phyloP scores from a whole-genome alignment of 2,329 filamentous ascomycete genomes.

The Xylaria sp. region DNA sequence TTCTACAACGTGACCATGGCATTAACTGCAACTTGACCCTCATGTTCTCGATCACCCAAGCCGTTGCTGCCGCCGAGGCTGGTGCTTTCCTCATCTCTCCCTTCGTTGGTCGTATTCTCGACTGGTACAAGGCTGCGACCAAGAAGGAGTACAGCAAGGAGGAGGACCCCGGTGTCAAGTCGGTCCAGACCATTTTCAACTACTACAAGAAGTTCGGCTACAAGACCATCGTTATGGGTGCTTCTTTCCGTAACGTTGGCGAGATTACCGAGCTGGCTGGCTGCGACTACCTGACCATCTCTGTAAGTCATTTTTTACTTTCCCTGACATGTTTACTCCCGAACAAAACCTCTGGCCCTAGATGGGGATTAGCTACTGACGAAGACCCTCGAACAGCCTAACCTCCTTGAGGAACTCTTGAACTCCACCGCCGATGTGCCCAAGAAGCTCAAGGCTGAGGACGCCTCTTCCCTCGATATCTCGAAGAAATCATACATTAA shows the following conservation, averaged over 20 bases:
- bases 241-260: constrained; percentile 94
- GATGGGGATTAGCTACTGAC: constrained; percentile 26
- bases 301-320: constrained; percentile 65
- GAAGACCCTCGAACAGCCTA: constrained; percentile 66
- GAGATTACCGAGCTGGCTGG: constrained; percentile 99
- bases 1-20: constrained; percentile 93
- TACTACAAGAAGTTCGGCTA: constrained; percentile 99
- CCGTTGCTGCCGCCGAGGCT: constrained; percentile 95
- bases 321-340: background rate
- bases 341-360: background rate
- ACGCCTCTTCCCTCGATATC: constrained; percentile 76
- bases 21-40: constrained; percentile 99
- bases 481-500: constrained; percentile 92
- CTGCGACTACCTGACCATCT: constrained; percentile 98
- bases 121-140: constrained; percentile 97
- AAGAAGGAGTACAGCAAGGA: constrained; percentile 92
- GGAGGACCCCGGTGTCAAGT: constrained; percentile 96
- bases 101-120: constrained; percentile 98
- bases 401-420: constrained; percentile 91
- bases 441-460: constrained; percentile 86
- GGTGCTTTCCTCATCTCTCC: constrained; percentile 97
- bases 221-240: constrained; percentile 99
- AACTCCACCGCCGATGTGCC: constrained; percentile 85
- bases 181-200: constrained; percentile 95
- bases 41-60: constrained; percentile 96